These are phyloP conservation scores for Trametes gibbosa DNA, from an alignment of 768 basidiomycete species.

Conservation along the genomic window DNA sequence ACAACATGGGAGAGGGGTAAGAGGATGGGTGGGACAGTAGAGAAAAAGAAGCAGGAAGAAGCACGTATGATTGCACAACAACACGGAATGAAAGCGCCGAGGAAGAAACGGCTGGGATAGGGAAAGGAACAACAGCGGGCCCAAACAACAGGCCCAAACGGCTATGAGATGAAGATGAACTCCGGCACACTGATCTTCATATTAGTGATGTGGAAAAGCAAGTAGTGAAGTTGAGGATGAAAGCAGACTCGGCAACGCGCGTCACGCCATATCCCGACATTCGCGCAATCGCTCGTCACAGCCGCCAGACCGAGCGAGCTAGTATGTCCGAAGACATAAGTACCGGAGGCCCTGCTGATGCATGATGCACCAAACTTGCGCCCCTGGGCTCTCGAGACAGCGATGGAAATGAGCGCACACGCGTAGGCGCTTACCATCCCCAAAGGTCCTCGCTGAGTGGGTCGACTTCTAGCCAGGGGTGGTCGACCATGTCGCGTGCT, in stretches of 20 bases:
- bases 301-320: not conserved
- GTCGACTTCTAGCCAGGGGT: conserved; percentile 63
- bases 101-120: not conserved
- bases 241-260: not conserved
- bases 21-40: not conserved
- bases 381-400: not conserved
- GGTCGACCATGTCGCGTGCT: conserved; percentile 71
- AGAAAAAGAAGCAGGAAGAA: not conserved
- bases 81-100: not conserved
- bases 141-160: conserved; percentile 1
- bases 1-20: not conserved
- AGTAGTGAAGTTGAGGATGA: not conserved
- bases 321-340: not conserved
- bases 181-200: not conserved
- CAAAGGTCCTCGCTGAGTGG: conserved; percentile 18
- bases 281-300: conserved; percentile 14
- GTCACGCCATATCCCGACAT: conserved; percentile 17
- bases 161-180: conserved; percentile 6
- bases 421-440: conserved; percentile 15
- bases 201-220: not conserved
- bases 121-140: not conserved
- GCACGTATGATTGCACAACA: conserved; percentile 9
- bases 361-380: not conserved
- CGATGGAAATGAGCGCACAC: not conserved
- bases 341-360: not conserved